Evolutionary conservation across 2,329 filamentous ascomycete genomes (phyloP).

Genomic region (Apiospora arundinis): DNA sequence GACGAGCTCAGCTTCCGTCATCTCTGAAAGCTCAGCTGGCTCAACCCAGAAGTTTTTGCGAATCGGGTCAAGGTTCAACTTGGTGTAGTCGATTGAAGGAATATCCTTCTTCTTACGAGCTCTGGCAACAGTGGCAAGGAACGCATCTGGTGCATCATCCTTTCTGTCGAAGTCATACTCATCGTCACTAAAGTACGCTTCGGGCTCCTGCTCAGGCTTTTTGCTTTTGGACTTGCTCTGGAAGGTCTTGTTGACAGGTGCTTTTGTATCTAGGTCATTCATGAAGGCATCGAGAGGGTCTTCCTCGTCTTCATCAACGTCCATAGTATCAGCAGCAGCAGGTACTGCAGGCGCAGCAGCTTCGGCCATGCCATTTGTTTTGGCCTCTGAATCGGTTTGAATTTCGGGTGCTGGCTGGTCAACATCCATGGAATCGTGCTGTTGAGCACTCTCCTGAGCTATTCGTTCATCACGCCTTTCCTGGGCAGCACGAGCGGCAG

Average conservation of each 20-base stretch:
- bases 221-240: conserved; percentile 44
- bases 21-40: conserved; percentile 79
- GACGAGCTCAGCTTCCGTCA: conserved; percentile 84
- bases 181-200: conserved; percentile 89
- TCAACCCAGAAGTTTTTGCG: conserved; percentile 96
- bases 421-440: conserved; percentile 48
- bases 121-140: conserved; percentile 63
- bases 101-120: conserved; percentile 91
- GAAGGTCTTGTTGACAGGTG: conserved; percentile 29
- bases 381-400: conserved; percentile 29
- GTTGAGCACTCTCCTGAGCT: conserved; percentile 58
- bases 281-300: conserved; percentile 98
- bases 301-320: conserved; percentile 70
- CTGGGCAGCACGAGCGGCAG: conserved; percentile 83
- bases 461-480: conserved; percentile 79
- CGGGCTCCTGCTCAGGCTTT: conserved; percentile 70
- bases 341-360: conserved; percentile 29
- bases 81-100: conserved; percentile 84
- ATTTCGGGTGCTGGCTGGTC: conserved; percentile 34
- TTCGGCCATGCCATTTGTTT: conserved; percentile 32
- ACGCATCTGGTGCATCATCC: conserved; percentile 52
- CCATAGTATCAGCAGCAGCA: conserved; percentile 55
- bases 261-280: conserved; percentile 67
- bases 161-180: conserved; percentile 66
- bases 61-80: conserved; percentile 84